Conservation (phyloP, 2,329 filamentous ascomycete genomes). For the Mollisia scopiformis region DNA sequence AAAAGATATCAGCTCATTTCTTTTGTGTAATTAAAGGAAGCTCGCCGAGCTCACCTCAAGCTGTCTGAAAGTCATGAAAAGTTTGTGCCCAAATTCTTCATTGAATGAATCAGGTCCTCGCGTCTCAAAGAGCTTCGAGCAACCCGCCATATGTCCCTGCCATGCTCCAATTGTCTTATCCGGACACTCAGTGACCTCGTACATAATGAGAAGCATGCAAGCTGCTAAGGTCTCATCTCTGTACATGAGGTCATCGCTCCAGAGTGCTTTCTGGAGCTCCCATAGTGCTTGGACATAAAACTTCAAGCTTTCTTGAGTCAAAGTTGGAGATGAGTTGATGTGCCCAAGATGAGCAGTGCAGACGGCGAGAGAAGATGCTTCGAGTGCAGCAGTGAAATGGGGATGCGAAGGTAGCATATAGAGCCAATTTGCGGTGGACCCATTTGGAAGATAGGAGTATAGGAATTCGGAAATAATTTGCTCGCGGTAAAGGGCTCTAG, state of each 20-base stretch:
- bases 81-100: slow-evolving; percentile 36
- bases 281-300: slow-evolving; percentile 40
- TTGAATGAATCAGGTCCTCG: slow-evolving; percentile 38
- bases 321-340: slow-evolving; percentile 28
- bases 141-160: slow-evolving; percentile 38
- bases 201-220: slow-evolving; percentile 40
- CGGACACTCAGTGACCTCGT: slow-evolving; percentile 42
- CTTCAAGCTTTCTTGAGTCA: slow-evolving; percentile 36
- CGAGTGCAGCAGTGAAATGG: slow-evolving; percentile 32
- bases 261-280: slow-evolving; percentile 40
- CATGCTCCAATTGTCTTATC: slow-evolving; percentile 34
- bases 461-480: slow-evolving; percentile 36
- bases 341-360: slow-evolving; percentile 35
- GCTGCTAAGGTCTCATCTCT: slow-evolving; percentile 41
- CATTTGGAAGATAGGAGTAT: slow-evolving; percentile 15
- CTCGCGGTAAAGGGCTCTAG: slow-evolving; percentile 27
- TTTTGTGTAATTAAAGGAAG: not conserved
- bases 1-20: not conserved
- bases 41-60: slow-evolving; percentile 23
- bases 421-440: slow-evolving; percentile 28
- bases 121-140: slow-evolving; percentile 36
- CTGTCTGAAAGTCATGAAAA: slow-evolving; percentile 38
- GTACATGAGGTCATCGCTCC: slow-evolving; percentile 35
- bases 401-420: slow-evolving; percentile 31
- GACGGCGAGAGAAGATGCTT: slow-evolving; percentile 35